Evolutionary conservation across 2,329 filamentous ascomycete genomes (phyloP).

Genomic region (Epichloe hybrida): DNA sequence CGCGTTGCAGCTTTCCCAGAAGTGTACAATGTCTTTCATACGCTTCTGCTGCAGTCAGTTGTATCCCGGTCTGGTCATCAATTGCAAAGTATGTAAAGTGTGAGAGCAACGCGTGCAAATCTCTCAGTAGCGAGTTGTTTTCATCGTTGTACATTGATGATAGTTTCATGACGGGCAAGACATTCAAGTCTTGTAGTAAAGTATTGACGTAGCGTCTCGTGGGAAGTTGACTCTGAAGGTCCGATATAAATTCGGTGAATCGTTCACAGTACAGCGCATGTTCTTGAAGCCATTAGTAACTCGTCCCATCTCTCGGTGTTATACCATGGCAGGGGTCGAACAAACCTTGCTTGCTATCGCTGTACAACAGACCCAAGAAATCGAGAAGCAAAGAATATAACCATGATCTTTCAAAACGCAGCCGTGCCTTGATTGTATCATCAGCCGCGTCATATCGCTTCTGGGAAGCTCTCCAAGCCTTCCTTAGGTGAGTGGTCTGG

Average conservation of each 20-base stretch:
- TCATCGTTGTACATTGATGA: conserved; percentile 68
- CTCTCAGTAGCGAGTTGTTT: conserved; percentile 63
- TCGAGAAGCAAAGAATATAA: conserved; percentile 75
- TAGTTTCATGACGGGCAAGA: conserved; percentile 62
- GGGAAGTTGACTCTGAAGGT: conserved; percentile 84
- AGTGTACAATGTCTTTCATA: conserved; percentile 68
- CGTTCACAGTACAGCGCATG: conserved; percentile 61
- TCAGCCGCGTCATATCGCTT: conserved; percentile 85
- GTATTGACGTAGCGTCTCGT: conserved; percentile 90
- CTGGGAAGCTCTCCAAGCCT: conserved; percentile 76
- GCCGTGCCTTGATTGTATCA: conserved; percentile 58
- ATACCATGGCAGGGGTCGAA: background rate
- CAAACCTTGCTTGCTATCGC: conserved; percentile 33
- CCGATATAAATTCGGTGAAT: conserved; percentile 81
- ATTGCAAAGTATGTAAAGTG: conserved; percentile 86
- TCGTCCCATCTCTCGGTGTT: background rate
- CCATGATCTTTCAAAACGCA: conserved; percentile 91
- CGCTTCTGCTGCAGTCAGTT: conserved; percentile 57
- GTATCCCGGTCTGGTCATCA: conserved; percentile 76
- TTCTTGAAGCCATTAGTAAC: background rate
- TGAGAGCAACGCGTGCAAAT: conserved; percentile 64
- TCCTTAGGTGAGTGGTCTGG: conserved; percentile 60
- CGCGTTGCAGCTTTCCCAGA: conserved; percentile 67
- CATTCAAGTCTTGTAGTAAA: conserved; percentile 71
- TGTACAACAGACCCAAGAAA: conserved; percentile 64